phyloP scores from a whole-genome alignment of 176 grass and related monocot species.

The Juncus inflexus region DNA sequence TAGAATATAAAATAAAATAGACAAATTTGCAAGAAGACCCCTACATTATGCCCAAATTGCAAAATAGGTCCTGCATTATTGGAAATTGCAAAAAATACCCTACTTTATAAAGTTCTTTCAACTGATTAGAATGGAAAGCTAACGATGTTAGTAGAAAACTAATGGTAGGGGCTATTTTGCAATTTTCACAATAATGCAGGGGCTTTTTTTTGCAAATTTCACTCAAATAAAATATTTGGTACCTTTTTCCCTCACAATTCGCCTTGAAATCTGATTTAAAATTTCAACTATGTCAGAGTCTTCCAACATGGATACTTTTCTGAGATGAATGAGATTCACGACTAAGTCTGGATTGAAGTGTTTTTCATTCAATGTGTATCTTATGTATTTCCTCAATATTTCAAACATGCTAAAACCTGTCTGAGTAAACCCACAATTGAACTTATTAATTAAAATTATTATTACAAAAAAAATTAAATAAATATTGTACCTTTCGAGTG shows the following conservation, averaged over 20 bases:
- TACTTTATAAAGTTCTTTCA: too few species aligned
- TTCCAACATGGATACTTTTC: constrained; percentile 72
- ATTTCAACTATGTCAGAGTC: constrained; percentile 82
- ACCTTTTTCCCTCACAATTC: constrained; percentile 92
- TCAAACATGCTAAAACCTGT: constrained; percentile 88
- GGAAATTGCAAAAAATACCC: too few species aligned
- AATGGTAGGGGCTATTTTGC: too few species aligned
- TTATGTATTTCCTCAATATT: constrained; percentile 87
- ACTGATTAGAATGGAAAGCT: too few species aligned
- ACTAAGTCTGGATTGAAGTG: constrained; percentile 65
- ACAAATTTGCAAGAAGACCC: too few species aligned
- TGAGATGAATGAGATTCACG: constrained; percentile 80
- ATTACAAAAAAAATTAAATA: constrained; percentile 8
- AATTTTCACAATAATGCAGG: too few species aligned
- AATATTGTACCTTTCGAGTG: constrained; percentile 55
- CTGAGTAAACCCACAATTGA: constrained; percentile 42
- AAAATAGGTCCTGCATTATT: too few species aligned
- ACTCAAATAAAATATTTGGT: neutral
- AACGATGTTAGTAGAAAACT: too few species aligned
- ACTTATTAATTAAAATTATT: constrained; percentile 1
- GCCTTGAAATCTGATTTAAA: constrained; percentile 83
- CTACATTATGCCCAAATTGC: too few species aligned
- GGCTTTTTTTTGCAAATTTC: too few species aligned
- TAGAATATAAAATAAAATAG: too few species aligned
- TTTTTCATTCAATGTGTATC: constrained; percentile 93